These are phyloP conservation scores for Ustilago crameri DNA, from an alignment of 1,284 basidiomycete genomes.

Conservation along the genomic window DNA sequence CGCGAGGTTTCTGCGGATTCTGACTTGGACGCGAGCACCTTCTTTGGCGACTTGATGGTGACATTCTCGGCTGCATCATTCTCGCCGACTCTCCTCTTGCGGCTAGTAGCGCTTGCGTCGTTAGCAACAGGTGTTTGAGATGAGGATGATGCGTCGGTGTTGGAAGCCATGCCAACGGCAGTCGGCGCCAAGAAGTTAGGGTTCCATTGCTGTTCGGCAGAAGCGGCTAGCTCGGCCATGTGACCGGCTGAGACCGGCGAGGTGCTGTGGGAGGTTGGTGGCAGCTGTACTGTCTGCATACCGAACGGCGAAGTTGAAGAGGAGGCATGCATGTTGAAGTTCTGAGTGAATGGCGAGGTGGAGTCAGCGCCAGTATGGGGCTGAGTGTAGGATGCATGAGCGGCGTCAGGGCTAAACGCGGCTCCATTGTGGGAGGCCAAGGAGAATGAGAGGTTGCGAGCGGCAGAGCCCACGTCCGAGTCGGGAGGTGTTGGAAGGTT, in stretches of 20 bases:
- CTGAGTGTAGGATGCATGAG: slow-evolving; percentile 18
- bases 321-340: slow-evolving; percentile 21
- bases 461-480: slow-evolving; percentile 20
- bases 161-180: slow-evolving; percentile 1
- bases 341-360: slow-evolving; percentile 30
- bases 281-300: slow-evolving; percentile 23
- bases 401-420: slow-evolving; percentile 22
- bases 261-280: slow-evolving; percentile 10
- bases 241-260: slow-evolving; percentile 5
- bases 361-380: slow-evolving; percentile 33
- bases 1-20: slow-evolving; percentile 7
- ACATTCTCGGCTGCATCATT: not conserved
- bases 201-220: slow-evolving; percentile 22
- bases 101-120: not conserved
- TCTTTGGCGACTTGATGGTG: slow-evolving; percentile 10
- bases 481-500: slow-evolving; percentile 49
- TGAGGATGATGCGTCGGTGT: slow-evolving; percentile 1
- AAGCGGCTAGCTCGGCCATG: slow-evolving; percentile 4
- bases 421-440: slow-evolving; percentile 17
- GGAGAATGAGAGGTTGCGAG: slow-evolving; percentile 39
- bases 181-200: slow-evolving; percentile 33
- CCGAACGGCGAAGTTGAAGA: slow-evolving; percentile 34
- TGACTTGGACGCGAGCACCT: slow-evolving; percentile 12
- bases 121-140: not conserved
- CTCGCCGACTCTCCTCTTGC: slow-evolving; percentile 21